Evolutionary conservation across 768 basidiomycete genomes (phyloP).

Genomic region (Tylopilus cervinicoccineus): DNA sequence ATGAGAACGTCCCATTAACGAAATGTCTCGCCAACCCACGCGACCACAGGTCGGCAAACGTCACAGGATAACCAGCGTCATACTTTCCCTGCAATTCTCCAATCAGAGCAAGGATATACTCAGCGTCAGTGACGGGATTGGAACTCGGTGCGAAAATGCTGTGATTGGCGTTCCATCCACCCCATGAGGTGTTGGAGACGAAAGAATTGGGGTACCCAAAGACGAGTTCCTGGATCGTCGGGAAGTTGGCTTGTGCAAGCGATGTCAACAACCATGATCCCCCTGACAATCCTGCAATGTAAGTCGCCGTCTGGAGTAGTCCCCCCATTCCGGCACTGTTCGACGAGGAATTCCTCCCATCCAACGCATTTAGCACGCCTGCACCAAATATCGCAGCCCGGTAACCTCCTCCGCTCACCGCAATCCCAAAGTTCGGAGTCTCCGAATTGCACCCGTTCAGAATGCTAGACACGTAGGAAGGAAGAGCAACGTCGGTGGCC

Average conservation of each 20-base stretch:
- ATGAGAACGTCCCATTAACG: slow-evolving; percentile 32
- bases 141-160: slow-evolving; percentile 18
- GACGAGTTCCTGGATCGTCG: slow-evolving; percentile 35
- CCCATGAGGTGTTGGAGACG: slow-evolving; percentile 22
- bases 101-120: slow-evolving; percentile 18
- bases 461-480: slow-evolving; percentile 34
- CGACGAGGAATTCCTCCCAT: slow-evolving; percentile 45
- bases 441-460: slow-evolving; percentile 16
- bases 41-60: slow-evolving; percentile 28
- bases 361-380: slow-evolving; percentile 46
- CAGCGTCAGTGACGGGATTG: slow-evolving; percentile 9
- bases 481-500: slow-evolving; percentile 26
- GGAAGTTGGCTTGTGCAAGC: slow-evolving; percentile 39
- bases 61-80: slow-evolving; percentile 28
- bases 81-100: slow-evolving; percentile 31
- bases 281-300: slow-evolving; percentile 50
- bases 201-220: slow-evolving; percentile 28
- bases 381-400: slow-evolving; percentile 54
- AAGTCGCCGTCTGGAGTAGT: slow-evolving; percentile 49
- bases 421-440: slow-evolving; percentile 43
- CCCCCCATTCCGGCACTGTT: slow-evolving; percentile 43
- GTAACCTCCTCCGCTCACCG: slow-evolving; percentile 54
- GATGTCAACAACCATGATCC: slow-evolving; percentile 39
- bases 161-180: slow-evolving; percentile 32
- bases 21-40: slow-evolving; percentile 36